These are phyloP conservation scores for Harrya chromipes DNA, from an alignment of 768 basidiomycete genomes.

Conservation along the genomic window DNA sequence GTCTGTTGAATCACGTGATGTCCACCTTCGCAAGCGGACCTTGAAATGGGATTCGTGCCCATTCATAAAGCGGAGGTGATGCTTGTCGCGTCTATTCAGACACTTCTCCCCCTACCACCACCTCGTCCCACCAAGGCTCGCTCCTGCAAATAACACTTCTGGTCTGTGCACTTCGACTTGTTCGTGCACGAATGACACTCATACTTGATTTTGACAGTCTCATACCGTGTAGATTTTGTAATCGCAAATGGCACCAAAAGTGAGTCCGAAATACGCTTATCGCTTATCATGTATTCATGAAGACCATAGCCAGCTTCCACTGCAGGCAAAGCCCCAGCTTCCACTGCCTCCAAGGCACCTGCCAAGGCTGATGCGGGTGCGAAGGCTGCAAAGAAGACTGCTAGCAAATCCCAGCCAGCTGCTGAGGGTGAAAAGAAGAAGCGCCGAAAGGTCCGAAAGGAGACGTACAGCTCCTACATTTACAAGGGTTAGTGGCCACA, in stretches of 20 bases:
- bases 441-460: slow-evolving; percentile 75
- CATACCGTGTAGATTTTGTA: slow-evolving; percentile 34
- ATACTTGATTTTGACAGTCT: slow-evolving; percentile 16
- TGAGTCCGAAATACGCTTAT: slow-evolving; percentile 14
- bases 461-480: slow-evolving; percentile 84
- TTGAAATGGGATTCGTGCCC: slow-evolving; percentile 31
- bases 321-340: slow-evolving; percentile 42
- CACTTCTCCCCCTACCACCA: slow-evolving; percentile 33
- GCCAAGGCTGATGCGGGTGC: slow-evolving; percentile 40
- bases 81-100: slow-evolving; percentile 23
- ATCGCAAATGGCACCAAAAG: slow-evolving; percentile 38
- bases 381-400: slow-evolving; percentile 59
- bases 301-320: slow-evolving; percentile 39
- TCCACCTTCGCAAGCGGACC: slow-evolving; percentile 27
- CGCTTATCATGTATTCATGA: slow-evolving; percentile 10
- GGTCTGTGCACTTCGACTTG: slow-evolving; percentile 17
- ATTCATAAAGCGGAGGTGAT: slow-evolving; percentile 34
- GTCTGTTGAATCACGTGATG: slow-evolving; percentile 36
- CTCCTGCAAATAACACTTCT: slow-evolving; percentile 19
- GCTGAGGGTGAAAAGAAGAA: slow-evolving; percentile 75
- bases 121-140: slow-evolving; percentile 12
- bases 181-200: slow-evolving; percentile 10
- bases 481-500: slow-evolving; percentile 58
- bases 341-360: slow-evolving; percentile 59
- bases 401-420: slow-evolving; percentile 50